Evolutionary conservation across 108 stramenopile species (phyloP).

Genomic region (Nitzschia sp.): DNA sequence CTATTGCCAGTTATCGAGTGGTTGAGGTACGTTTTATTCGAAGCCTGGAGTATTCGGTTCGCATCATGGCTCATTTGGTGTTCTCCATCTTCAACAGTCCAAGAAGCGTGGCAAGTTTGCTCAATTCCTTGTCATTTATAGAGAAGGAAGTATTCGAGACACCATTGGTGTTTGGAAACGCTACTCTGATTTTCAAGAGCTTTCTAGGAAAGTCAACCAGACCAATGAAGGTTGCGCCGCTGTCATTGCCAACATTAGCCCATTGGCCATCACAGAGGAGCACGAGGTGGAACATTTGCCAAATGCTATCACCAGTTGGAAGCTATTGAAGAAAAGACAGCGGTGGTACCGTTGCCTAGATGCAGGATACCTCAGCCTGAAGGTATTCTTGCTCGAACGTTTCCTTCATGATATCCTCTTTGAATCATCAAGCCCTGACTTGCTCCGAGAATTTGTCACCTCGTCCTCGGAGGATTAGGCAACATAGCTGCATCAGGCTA

Average conservation of each 20-base stretch:
- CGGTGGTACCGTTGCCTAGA: slow-evolving; percentile 93
- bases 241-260: slow-evolving; percentile 74
- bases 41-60: neutral
- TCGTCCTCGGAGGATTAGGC: neutral
- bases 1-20: slow-evolving; percentile 84
- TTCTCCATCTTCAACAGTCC: slow-evolving; percentile 40
- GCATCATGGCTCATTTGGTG: neutral
- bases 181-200: slow-evolving; percentile 80
- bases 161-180: slow-evolving; percentile 90
- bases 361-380: slow-evolving; percentile 88
- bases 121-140: slow-evolving; percentile 83
- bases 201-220: slow-evolving; percentile 69
- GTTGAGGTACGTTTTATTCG: slow-evolving; percentile 57
- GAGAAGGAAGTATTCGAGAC: slow-evolving; percentile 78
- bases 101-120: slow-evolving; percentile 82
- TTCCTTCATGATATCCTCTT: slow-evolving; percentile 95
- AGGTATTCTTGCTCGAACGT: slow-evolving; percentile 93
- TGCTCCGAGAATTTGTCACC: slow-evolving; percentile 73
- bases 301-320: slow-evolving; percentile 87
- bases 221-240: slow-evolving; percentile 75
- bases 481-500: too few species aligned
- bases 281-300: slow-evolving; percentile 76
- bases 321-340: slow-evolving; percentile 82
- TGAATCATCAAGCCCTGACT: slow-evolving; percentile 77
- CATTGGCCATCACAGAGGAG: slow-evolving; percentile 72